A percentile compares a stretch with the other conserved stretches of the same genome.
Conservation (phyloP, 768 basidiomycete genomes). For the Agaricus blazei region DNA sequence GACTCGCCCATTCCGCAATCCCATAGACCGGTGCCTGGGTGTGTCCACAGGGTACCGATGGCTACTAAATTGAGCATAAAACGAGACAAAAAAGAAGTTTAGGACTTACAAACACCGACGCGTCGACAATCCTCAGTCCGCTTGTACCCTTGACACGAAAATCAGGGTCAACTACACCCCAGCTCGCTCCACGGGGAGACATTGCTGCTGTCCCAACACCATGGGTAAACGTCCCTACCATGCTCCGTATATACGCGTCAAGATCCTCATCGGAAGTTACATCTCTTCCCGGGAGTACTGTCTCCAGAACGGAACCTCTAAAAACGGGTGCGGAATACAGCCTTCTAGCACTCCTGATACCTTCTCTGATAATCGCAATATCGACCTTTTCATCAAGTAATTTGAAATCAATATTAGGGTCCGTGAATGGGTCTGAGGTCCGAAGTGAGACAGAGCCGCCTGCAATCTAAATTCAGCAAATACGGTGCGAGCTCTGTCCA, state of each 20-base stretch:
- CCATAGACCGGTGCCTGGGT: slow-evolving; percentile 8
- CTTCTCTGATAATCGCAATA: slow-evolving; percentile 17
- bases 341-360: slow-evolving; percentile 12
- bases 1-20: slow-evolving; percentile 10
- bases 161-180: slow-evolving; percentile 32
- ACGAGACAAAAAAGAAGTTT: background rate
- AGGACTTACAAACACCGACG: slow-evolving; percentile 26
- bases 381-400: slow-evolving; percentile 19
- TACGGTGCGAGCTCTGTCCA: background rate
- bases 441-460: slow-evolving; percentile 11
- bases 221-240: slow-evolving; percentile 20
- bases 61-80: background rate
- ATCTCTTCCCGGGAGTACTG: background rate
- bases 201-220: slow-evolving; percentile 26
- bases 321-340: slow-evolving; percentile 19
- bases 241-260: slow-evolving; percentile 8
- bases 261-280: slow-evolving; percentile 9
- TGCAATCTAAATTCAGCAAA: slow-evolving; percentile 9
- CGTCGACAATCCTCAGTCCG: slow-evolving; percentile 33
- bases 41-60: slow-evolving; percentile 6
- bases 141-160: slow-evolving; percentile 26
- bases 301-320: slow-evolving; percentile 12
- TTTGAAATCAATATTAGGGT: slow-evolving; percentile 37
- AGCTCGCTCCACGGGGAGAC: slow-evolving; percentile 18
- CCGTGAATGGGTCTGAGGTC: slow-evolving; percentile 10